Base-by-base conservation (phyloP, 345 rosid species). In the Cardiospermum halicacabum region DNA sequence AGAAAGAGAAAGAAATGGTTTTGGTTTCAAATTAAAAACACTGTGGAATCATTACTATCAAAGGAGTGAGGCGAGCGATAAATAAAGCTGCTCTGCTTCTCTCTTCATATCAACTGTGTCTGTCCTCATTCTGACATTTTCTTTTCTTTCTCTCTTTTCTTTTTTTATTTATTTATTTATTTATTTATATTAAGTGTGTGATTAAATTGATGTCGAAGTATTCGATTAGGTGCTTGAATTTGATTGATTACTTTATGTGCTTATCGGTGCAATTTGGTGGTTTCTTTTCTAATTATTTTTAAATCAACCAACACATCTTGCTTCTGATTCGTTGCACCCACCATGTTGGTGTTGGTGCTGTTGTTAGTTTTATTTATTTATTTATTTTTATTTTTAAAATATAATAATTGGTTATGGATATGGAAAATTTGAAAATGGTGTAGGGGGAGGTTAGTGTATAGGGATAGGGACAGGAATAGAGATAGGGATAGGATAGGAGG, bases 21-120 rank as follows among this genome's bases (percentile, higher is more conserved):
- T 30, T 36, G 18, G 56, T 61, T 61, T 36, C 62, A 49, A 22
- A 48, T n/a, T 13, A 56, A 40, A 36, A 24, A 26, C 25, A 64
- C 59, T 62, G 36, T 71, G 72, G 83, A 79, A 79, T 77, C 82
- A 74, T 77, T 73, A 61, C 74, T 37, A 68, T 56, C 71, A 68
- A 69, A 71, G 78, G 69, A 39, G 65, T 37, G 61, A 64, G 58
- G 65, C 55, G 60, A 56, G 65, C 49, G 68, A 69, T 65, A 72
- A 70, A 68, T 54, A 32, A 30, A 60, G 51, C 59, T 30, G 71
- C 78, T 75, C 70, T 43, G 45, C 70, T 26, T 27, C 25, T 21
- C n/a, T n/a, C n/a, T n/a, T n/a, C n/a, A n/a, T n/a, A 59, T 39
- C n/a, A 47, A 16, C 51, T 47, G 47, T 40, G 13, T 15, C 18